Evolutionary conservation across 768 basidiomycete species (phyloP).

Genomic region (Termitomyces sp.): DNA sequence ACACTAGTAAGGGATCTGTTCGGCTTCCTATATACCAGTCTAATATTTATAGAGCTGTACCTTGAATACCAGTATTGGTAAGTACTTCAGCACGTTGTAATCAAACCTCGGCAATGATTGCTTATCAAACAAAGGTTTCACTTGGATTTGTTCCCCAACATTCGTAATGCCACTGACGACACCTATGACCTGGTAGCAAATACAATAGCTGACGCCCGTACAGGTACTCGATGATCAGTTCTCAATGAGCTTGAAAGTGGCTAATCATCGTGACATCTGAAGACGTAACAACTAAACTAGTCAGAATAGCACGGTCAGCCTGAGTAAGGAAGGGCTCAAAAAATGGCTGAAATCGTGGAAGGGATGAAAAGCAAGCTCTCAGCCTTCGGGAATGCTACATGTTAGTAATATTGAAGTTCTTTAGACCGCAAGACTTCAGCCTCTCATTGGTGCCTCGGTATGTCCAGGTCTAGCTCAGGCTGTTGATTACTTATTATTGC

Average conservation of each 20-base stretch:
- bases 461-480: neutral
- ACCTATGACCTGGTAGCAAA: conserved; percentile 1
- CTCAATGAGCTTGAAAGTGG: neutral
- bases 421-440: neutral
- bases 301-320: neutral
- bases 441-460: conserved; percentile 2
- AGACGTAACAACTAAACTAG: conserved; percentile 8
- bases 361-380: neutral
- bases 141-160: conserved; percentile 1
- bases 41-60: neutral
- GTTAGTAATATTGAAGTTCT: neutral
- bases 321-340: neutral
- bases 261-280: neutral
- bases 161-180: neutral
- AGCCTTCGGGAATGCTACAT: neutral
- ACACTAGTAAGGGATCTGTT: neutral
- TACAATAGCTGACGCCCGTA: conserved; percentile 5
- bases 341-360: conserved; percentile 7
- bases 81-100: neutral
- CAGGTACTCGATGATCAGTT: neutral
- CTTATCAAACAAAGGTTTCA: neutral
- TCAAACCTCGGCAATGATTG: neutral
- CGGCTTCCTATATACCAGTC: neutral
- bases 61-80: conserved; percentile 10
- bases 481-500: neutral